phyloP scores from a whole-genome alignment of 495 filamentous ascomycete genomes.

The Penicillium alfredii region DNA sequence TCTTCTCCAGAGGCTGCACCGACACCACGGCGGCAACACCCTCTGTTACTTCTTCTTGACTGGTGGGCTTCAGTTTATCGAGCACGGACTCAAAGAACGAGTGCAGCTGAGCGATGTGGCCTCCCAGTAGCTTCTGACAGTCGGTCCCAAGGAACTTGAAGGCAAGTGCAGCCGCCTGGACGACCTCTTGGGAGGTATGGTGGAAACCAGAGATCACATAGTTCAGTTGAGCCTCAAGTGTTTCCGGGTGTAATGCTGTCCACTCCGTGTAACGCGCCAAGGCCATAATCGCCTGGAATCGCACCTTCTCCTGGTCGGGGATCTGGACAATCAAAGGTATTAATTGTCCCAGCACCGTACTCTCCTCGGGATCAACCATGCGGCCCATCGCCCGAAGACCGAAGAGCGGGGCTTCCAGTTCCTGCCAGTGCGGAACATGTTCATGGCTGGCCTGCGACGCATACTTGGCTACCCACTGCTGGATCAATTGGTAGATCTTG shows the following conservation, averaged over 20 bases:
- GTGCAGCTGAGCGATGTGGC: constrained; percentile 77
- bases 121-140: constrained; percentile 77
- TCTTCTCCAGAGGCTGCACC: constrained; percentile 71
- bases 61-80: constrained; percentile 72
- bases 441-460: constrained; percentile 62
- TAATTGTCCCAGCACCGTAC: constrained; percentile 75
- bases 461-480: constrained; percentile 79
- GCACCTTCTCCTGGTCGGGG: constrained; percentile 89
- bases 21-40: constrained; percentile 88
- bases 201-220: constrained; percentile 92
- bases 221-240: constrained; percentile 81
- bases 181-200: constrained; percentile 76
- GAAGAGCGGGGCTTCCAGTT: constrained; percentile 91
- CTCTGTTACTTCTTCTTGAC: constrained; percentile 93
- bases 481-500: constrained; percentile 78
- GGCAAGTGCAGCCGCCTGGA: constrained; percentile 84
- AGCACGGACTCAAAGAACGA: constrained; percentile 84
- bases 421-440: constrained; percentile 93
- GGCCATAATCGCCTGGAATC: constrained; percentile 96
- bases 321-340: constrained; percentile 92
- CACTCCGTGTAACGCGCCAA: constrained; percentile 95
- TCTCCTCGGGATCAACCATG: constrained; percentile 89
- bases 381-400: constrained; percentile 94
- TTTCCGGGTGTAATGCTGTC: constrained; percentile 90
- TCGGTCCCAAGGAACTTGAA: constrained; percentile 96